These are phyloP conservation scores for Furcasterigmium sp. DNA, from an alignment of 2,329 filamentous ascomycete species.

Conservation along the genomic window DNA sequence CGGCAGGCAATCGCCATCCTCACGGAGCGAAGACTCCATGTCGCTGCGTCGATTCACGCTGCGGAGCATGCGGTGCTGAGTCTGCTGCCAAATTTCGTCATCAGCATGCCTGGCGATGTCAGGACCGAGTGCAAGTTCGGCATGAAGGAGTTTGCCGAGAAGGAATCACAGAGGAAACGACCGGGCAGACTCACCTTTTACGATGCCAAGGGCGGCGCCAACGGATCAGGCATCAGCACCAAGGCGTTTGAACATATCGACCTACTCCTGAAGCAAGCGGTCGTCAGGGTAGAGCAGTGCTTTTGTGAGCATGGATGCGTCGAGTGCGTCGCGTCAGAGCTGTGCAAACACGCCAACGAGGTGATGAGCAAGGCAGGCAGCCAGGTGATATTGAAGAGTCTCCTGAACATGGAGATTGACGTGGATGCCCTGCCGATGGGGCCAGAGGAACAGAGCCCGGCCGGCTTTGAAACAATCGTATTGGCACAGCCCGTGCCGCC, in stretches of 20 bases:
- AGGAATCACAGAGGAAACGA: slow-evolving; percentile 67
- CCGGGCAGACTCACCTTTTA: slow-evolving; percentile 91
- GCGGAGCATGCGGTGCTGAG: slow-evolving; percentile 88
- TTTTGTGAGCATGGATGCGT: slow-evolving; percentile 75
- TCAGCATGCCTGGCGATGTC: slow-evolving; percentile 85
- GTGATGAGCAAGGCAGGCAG: slow-evolving; percentile 93
- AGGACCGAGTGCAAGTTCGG: slow-evolving; percentile 90
- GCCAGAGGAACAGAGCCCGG: slow-evolving; percentile 62
- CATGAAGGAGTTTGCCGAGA: slow-evolving; percentile 77
- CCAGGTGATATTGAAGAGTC: slow-evolving; percentile 70
- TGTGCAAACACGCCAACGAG: slow-evolving; percentile 79
- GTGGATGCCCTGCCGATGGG: slow-evolving; percentile 83
- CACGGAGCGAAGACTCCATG: slow-evolving; percentile 64
- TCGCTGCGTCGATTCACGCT: slow-evolving; percentile 87
- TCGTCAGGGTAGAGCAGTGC: slow-evolving; percentile 71
- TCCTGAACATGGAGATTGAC: slow-evolving; percentile 75
- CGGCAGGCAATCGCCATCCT: slow-evolving; percentile 74
- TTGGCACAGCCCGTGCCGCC: slow-evolving; percentile 61
- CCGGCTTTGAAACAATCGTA: slow-evolving; percentile 78
- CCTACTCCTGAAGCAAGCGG: slow-evolving; percentile 67
- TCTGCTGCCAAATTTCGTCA: slow-evolving; percentile 84
- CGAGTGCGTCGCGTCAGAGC: slow-evolving; percentile 82
- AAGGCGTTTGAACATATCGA: slow-evolving; percentile 95
- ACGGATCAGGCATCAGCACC: slow-evolving; percentile 78
- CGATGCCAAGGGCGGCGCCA: slow-evolving; percentile 83